Evolutionary conservation across 164 flowering plant species (phyloP), one percentile per base, ranked within the genome.

Genomic region (Liquidambar formosana): DNA sequence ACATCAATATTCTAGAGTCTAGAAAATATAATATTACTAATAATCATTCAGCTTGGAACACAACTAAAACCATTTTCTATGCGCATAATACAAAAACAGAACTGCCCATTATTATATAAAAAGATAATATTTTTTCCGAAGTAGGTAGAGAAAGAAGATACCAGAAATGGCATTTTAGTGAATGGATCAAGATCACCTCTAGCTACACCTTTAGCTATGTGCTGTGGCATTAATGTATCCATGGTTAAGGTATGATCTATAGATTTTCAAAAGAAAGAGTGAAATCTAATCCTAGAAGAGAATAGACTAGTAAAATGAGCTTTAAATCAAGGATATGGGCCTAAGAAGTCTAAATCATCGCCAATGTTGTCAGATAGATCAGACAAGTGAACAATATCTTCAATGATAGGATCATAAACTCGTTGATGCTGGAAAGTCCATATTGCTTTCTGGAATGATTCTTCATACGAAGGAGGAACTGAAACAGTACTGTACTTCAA

Each of bases 391-490:
- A 89, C 93, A 73, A 93, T 83, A 73, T 89, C 90, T 79, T 91
- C 89, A 67, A 33, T 66, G 0, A 61, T 52, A 38, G 91, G 89
- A 77, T 95, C 92, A 82, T 90, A 95, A 77, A 95, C 97, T 70
- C 96, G 83, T 78, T 95, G 99, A 82, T 93, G 88, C 77, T 75
- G 88, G 78, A 95, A 95, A 33, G 96, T 91, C 85, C 84, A 79
- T 51, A 93, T 66, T 58, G 99, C 99, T 76, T 89, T 95, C 85
- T 80, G 85, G 86, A 95, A 93, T 46, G 86, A 79, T 74, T 95
- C 95, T 78, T 93, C 99, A 69, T 95, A 95, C 22, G 76, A 76
- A 33, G 91, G 88, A 72, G 99, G 90, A 63, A 93, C 85, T 46
- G 88, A 80, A 58, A 76, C 80, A n/a, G 71, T 78, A 78, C 77